Conservation (phyloP, 2,329 filamentous ascomycete genomes). For the Aureobasidium sp. region DNA sequence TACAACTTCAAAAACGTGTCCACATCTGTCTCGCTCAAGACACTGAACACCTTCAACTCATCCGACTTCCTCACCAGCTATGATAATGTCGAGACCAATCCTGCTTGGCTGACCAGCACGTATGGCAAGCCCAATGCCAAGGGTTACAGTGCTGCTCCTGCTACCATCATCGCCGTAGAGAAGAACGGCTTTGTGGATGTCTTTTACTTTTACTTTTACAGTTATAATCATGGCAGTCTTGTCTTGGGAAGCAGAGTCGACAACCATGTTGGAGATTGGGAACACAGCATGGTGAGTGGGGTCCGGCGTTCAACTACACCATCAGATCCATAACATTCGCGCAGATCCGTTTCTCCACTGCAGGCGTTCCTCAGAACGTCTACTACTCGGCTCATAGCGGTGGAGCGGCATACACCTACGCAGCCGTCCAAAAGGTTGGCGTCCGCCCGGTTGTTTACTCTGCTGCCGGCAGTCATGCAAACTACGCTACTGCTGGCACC, state of each 20-base stretch:
- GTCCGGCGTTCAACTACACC: not conserved
- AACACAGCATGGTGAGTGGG: not conserved
- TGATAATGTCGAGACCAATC: constrained; percentile 10
- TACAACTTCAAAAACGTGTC: constrained; percentile 3
- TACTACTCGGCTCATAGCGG: constrained; percentile 10
- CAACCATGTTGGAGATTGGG: constrained; percentile 15
- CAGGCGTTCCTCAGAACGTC: not conserved
- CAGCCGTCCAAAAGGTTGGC: constrained; percentile 3
- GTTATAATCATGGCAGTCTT: constrained; percentile 10
- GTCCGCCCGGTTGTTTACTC: not conserved
- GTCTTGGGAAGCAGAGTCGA: constrained; percentile 2
- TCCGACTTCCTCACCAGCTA: not conserved
- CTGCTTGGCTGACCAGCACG: constrained; percentile 1
- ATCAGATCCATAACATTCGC: not conserved
- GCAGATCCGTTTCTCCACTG: constrained; percentile 1
- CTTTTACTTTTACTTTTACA: constrained; percentile 12
- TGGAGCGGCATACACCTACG: constrained; percentile 6
- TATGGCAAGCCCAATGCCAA: constrained; percentile 6
- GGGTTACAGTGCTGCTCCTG: constrained; percentile 10
- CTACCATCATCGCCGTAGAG: constrained; percentile 12
- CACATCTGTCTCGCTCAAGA: not conserved
- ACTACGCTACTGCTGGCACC: not conserved
- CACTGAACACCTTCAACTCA: not conserved
- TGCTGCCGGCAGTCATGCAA: constrained; percentile 1
- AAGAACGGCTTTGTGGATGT: constrained; percentile 3